Base-by-base conservation (phyloP, 352 stramenopile genomes). In the Phytophthora citricola region DNA sequence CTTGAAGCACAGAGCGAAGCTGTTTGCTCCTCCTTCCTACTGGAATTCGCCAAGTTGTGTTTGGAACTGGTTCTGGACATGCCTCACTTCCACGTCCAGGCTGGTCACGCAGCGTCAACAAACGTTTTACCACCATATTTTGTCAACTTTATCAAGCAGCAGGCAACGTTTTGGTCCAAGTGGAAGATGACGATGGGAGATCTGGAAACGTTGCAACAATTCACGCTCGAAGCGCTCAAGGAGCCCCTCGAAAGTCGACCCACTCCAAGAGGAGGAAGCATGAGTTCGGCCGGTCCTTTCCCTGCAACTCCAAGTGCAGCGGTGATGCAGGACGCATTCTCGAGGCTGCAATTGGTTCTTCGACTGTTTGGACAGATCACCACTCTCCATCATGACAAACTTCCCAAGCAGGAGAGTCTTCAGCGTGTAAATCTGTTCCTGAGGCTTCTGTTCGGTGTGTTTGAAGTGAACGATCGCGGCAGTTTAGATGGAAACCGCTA, bases 91-190 rank as follows among this genome's bases (percentile, higher is more conserved):
- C 75, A 87, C 47, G 55, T 81, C 9, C 46, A 73, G 10, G 76
- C 78, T 32, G 65, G 69, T 10, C 76, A 81, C 44, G 69, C 82
- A 22, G 71, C 75, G 0, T 91, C 86, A 7, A 80, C 66, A 17
- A 93, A 92, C 52, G 84, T 87, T 11, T 60, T 94, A 40, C 87
- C 87, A 11, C 87, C 87, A 26, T 94, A 94, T 57, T 93, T 94
- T 49, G 80, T 94, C 22, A 94, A 94, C 47, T 94, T 94, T 48
- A 87, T 94, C 43, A 94, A 93, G 43, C 87, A 93, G 52, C 87
- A 93, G 63, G 68, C 73, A 1, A 24, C 57, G 4, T 75, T 94
- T 43, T 94, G 87, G 87, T 51, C 69, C 3, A 92, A 90, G 40
- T 94, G 85, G 85, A 91, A 84, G 51, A 82, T 94, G 58, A 75